These are phyloP conservation scores for Camellia sinensis DNA, from an alignment of 148 eudicot species.

Conservation along the genomic window DNA sequence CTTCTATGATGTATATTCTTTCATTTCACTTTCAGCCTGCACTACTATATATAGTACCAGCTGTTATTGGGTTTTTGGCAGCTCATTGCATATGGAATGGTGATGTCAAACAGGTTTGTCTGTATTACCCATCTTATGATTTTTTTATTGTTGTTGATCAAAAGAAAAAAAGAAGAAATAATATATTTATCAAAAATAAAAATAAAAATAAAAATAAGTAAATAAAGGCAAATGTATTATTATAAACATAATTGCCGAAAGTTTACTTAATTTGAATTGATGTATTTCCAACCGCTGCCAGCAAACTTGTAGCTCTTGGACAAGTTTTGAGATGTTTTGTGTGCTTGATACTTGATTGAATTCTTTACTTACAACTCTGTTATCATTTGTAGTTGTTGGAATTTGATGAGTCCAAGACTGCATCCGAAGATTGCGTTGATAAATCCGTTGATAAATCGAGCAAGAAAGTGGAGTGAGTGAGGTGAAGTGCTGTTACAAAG, in stretches of 20 bases:
- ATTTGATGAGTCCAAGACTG: conserved; percentile 75
- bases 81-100: conserved; percentile 85
- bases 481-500: not conserved
- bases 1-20: not conserved
- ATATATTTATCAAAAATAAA: no score
- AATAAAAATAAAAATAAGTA: no score
- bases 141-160: not conserved
- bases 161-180: no score
- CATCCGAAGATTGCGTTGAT: conserved; percentile 34
- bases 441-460: conserved; percentile 19
- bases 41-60: conserved; percentile 87
- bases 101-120: conserved; percentile 80
- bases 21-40: conserved; percentile 72
- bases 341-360: not conserved
- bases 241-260: no score
- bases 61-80: conserved; percentile 88
- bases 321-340: no score
- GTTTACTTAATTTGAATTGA: no score
- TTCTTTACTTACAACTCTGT: not conserved
- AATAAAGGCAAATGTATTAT: no score
- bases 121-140: not conserved
- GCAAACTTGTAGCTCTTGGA: no score
- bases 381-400: conserved; percentile 66
- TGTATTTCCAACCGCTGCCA: no score
- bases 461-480: conserved; percentile 75